Evolutionary conservation across 371 early-diverging fungal species (phyloP), one percentile per base, ranked within the genome.

Genomic region (Mucor piriformis): DNA sequence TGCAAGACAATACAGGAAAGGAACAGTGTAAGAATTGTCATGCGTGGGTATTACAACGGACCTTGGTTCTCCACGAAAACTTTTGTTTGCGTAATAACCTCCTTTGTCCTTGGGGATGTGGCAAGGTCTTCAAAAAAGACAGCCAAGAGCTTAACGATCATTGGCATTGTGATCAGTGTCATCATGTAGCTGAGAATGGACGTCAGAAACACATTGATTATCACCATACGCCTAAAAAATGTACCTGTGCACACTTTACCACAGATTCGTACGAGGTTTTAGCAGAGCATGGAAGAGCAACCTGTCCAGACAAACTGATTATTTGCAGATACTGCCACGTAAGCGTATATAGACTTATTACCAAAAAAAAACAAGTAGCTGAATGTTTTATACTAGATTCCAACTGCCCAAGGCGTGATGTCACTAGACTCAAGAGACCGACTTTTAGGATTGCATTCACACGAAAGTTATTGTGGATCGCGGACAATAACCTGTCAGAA

Each of bases 401-500:
- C 59, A n/a, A 47, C 53, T 10, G 83, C 82, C 6, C 92, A 92
- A 61, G 95, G 93, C 0, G 72, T 67, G 1, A 63, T 59, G 8
- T 80, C 92, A 0, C 56, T 70, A 0, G 76, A 82, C 46, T 67
- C 87, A 10, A 83, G 88, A 32, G 95, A 94, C 67, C 65, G 83
- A 7, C 65, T 91, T 23, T 65, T 84, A 1, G 91, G 92, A 7
- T 66, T 93, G 33, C 73, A 72, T 49, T 83, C 78, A 6, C 96
- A 95, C 68, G 96, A 95, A 67, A 84, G 88, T 49, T 89, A 89
- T 42, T 95, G 96, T 60, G 94, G 96, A 16, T 86, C 84, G 29
- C 81, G 95, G 15, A 93, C 95, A 0, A 92, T 94, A 38, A 71
- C 75, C 23, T 95, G 94, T 62, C 82, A 81, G 37, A 88, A 89